These are phyloP conservation scores for Aspergillus versicolor DNA, from an alignment of 2,329 filamentous ascomycete genomes.

Conservation along the genomic window DNA sequence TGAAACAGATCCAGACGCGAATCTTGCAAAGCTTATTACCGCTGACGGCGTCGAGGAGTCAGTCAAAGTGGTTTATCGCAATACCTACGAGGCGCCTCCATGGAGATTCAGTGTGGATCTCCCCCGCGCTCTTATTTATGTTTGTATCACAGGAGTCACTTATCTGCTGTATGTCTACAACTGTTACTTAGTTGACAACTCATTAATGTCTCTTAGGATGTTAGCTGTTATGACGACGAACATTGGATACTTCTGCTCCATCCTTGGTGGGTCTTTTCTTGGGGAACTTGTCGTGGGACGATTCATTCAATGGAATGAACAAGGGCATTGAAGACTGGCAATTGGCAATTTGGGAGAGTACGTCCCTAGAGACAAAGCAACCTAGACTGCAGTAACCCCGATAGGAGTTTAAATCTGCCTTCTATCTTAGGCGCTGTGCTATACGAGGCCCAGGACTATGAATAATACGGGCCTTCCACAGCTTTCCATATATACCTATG, in stretches of 20 bases:
- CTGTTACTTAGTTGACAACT: too few relatives aligned
- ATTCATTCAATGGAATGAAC: slow-evolving; percentile 50
- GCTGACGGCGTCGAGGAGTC: slow-evolving; percentile 79
- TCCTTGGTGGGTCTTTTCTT: slow-evolving; percentile 78
- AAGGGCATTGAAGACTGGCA: slow-evolving; percentile 20
- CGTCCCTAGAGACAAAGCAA: too few relatives aligned
- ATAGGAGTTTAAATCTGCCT: too few relatives aligned
- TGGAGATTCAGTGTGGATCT: slow-evolving; percentile 82
- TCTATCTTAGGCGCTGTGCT: too few relatives aligned
- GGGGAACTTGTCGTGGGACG: slow-evolving; percentile 80
- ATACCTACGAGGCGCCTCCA: slow-evolving; percentile 55
- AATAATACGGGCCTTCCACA: too few relatives aligned
- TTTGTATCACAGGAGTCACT: slow-evolving; percentile 70
- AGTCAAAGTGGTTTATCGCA: slow-evolving; percentile 69
- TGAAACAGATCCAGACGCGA: slow-evolving; percentile 60
- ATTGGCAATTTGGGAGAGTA: too few relatives aligned
- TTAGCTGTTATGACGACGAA: slow-evolving; percentile 89
- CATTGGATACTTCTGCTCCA: slow-evolving; percentile 77
- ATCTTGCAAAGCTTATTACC: slow-evolving; percentile 64
- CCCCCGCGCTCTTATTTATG: slow-evolving; percentile 68
- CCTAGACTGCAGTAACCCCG: too few relatives aligned
- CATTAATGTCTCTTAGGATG: slow-evolving; percentile 61
- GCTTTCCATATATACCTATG: too few relatives aligned
- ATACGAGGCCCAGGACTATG: too few relatives aligned
- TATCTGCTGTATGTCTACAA: slow-evolving; percentile 74